Conservation (phyloP, 2,329 filamentous ascomycete genomes). For the Curvularia lunata region DNA sequence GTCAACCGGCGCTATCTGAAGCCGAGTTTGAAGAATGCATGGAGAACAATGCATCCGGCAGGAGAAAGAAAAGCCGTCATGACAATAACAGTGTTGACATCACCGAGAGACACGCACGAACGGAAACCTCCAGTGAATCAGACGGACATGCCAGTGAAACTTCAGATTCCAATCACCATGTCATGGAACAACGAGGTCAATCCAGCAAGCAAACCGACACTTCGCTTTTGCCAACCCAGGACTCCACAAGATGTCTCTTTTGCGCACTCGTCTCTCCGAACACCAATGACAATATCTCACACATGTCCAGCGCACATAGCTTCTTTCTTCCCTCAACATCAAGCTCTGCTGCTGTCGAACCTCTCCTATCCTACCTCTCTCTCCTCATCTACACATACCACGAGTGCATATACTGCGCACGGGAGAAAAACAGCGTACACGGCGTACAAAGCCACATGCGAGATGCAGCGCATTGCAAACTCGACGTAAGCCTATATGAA, state of each 20-base stretch:
- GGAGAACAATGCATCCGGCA: background rate
- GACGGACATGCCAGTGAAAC: background rate
- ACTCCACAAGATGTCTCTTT: constrained; percentile 5
- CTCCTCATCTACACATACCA: background rate
- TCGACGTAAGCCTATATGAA: background rate
- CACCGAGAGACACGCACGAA: no score
- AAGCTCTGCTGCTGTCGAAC: background rate
- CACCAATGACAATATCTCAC: background rate
- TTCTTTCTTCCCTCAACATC: background rate
- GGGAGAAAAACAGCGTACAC: background rate
- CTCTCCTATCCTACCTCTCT: constrained; percentile 6
- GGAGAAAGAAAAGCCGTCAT: background rate
- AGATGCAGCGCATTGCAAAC: constrained; percentile 5
- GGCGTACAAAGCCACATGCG: constrained; percentile 15
- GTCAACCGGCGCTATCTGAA: background rate
- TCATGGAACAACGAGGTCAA: background rate
- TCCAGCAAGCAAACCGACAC: background rate
- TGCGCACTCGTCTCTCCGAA: background rate
- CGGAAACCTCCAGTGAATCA: background rate
- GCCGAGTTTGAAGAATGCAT: background rate
- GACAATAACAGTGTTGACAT: background rate
- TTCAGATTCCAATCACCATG: background rate
- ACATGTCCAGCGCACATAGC: constrained; percentile 6
- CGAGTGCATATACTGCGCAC: constrained; percentile 11
- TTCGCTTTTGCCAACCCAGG: background rate